Conservation (phyloP, 116 monocot species). For the Cymodocea nodosa region DNA sequence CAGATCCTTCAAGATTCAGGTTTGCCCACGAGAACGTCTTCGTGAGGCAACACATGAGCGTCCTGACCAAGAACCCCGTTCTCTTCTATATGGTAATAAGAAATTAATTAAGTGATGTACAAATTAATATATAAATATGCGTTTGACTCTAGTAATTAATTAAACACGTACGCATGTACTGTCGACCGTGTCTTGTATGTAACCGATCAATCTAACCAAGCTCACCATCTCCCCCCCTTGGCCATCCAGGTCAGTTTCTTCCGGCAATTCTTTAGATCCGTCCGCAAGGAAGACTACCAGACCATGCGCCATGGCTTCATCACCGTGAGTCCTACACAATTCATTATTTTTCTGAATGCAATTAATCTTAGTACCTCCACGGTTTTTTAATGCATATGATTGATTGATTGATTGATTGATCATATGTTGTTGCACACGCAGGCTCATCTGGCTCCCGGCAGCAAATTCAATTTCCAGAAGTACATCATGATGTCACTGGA, state of each 20-base stretch:
- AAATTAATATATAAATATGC: too few relatives aligned
- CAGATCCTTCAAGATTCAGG: constrained; percentile 77
- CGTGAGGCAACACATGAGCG: constrained; percentile 48
- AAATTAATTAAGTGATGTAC: neutral
- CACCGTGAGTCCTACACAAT: constrained; percentile 32
- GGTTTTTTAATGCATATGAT: too few relatives aligned
- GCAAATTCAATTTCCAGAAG: constrained; percentile 71
- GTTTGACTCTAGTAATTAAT: too few relatives aligned
- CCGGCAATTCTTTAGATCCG: constrained; percentile 67
- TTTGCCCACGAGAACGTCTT: constrained; percentile 67
- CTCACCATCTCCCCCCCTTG: too few relatives aligned
- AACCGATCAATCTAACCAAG: too few relatives aligned
- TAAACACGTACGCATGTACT: too few relatives aligned
- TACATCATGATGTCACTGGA: constrained; percentile 72
- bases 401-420: too few relatives aligned
- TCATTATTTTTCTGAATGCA: too few relatives aligned
- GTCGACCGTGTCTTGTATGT: too few relatives aligned
- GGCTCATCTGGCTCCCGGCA: constrained; percentile 69
- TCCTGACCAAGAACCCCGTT: constrained; percentile 27
- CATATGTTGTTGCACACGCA: neutral
- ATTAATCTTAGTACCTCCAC: too few relatives aligned
- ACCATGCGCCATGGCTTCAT: constrained; percentile 82
- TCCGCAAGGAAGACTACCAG: constrained; percentile 62
- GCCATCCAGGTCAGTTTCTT: constrained; percentile 54
- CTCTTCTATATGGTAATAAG: constrained; percentile 35